phyloP scores from a whole-genome alignment of 208 protist species.

The Acanthamoeba castellanii region DNA sequence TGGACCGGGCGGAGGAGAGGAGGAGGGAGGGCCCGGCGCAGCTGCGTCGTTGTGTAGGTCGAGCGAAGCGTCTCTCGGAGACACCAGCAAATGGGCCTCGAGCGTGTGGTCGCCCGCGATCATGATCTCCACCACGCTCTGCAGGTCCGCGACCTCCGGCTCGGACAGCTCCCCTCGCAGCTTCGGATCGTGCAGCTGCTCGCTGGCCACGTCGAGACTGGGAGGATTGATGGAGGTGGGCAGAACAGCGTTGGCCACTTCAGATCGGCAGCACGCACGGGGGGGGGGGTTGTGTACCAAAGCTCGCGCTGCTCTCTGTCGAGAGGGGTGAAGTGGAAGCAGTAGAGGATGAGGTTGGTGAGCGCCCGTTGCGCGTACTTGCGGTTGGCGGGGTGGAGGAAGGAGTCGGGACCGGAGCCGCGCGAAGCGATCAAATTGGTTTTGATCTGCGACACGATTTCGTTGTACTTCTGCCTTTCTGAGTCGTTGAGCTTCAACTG shows the following conservation, averaged over 20 bases:
- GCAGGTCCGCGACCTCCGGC: neutral
- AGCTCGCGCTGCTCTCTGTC: slow-evolving; percentile 53
- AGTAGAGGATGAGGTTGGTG: slow-evolving; percentile 68
- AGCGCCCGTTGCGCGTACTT: slow-evolving; percentile 71
- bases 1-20: neutral
- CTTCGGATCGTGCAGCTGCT: slow-evolving; percentile 64
- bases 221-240: neutral
- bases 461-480: slow-evolving; percentile 73
- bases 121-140: slow-evolving; percentile 45
- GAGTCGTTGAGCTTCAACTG: slow-evolving; percentile 1
- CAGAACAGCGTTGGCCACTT: neutral
- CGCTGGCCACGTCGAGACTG: slow-evolving; percentile 35
- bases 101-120: neutral
- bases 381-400: slow-evolving; percentile 56
- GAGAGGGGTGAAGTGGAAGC: slow-evolving; percentile 58
- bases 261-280: neutral
- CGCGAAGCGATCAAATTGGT: slow-evolving; percentile 70
- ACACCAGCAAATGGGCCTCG: neutral
- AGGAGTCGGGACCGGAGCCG: slow-evolving; percentile 43
- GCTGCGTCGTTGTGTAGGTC: neutral
- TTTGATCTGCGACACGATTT: slow-evolving; percentile 72
- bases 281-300: neutral
- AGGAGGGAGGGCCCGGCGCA: neutral
- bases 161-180: slow-evolving; percentile 39
- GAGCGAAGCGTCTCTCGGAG: neutral